A percentile compares a stretch with the other conserved stretches of the same genome.
Evolutionary conservation across 352 stramenopile species (phyloP).

Genomic region (Phytophthora brassicae): DNA sequence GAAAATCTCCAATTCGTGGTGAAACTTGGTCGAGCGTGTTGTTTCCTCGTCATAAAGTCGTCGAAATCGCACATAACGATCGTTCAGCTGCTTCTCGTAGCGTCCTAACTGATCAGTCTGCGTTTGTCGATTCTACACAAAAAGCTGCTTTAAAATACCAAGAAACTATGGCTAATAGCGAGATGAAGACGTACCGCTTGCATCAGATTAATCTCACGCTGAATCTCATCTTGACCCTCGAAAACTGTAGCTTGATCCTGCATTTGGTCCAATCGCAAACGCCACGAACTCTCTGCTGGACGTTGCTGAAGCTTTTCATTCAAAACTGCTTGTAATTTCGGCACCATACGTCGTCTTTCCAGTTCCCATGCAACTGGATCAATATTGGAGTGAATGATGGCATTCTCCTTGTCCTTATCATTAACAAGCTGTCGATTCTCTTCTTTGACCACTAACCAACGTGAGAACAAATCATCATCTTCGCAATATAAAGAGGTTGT

Average conservation of each 20-base stretch:
- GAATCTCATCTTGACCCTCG: slow-evolving; percentile 5
- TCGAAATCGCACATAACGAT: slow-evolving; percentile 23
- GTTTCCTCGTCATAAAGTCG: slow-evolving; percentile 36
- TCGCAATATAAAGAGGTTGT: slow-evolving; percentile 28
- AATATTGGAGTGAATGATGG: slow-evolving; percentile 46
- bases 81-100: slow-evolving; percentile 44
- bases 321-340: slow-evolving; percentile 35
- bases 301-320: slow-evolving; percentile 21
- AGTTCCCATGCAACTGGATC: slow-evolving; percentile 42
- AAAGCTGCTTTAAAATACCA: not conserved
- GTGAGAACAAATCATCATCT: slow-evolving; percentile 38
- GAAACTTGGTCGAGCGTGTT: slow-evolving; percentile 13
- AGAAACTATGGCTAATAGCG: not conserved
- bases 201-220: slow-evolving; percentile 24
- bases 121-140: slow-evolving; percentile 15
- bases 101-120: slow-evolving; percentile 32
- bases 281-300: slow-evolving; percentile 30
- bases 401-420: slow-evolving; percentile 17
- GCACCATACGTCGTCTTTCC: slow-evolving; percentile 40
- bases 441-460: slow-evolving; percentile 51
- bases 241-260: slow-evolving; percentile 31
- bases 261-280: slow-evolving; percentile 31
- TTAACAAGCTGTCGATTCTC: slow-evolving; percentile 12
- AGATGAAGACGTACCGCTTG: slow-evolving; percentile 25
- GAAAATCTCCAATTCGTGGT: slow-evolving; percentile 6